Base-by-base conservation (phyloP, 176 grass and related monocot species). In the Tillandsia leiboldiana region DNA sequence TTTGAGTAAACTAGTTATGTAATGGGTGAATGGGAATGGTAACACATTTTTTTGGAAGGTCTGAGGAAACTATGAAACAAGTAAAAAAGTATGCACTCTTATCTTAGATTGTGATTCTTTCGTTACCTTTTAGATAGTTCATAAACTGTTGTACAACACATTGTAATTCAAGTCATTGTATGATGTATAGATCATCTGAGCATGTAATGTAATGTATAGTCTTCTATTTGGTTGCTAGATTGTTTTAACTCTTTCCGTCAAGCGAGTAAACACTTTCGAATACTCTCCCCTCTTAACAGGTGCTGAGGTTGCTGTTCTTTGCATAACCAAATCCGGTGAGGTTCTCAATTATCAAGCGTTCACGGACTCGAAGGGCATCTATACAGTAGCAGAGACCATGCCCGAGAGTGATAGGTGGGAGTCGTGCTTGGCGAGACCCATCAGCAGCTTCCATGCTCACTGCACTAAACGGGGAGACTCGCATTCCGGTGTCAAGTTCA, bases 321-420 rank as follows among this genome's bases (percentile, higher is more conserved):
- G 93, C 86, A 90, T 97, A 75, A 87, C 86, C 1, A 92, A 87
- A 85, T 90, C 93, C 2, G 93, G 89, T 0, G 93, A 97, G 53
- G 93, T 97, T 49, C 84, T 97, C 63, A 97, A 97, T 54, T 97
- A 92, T 48, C 93, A 97, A 80, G 93, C 89, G 14, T 97, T 92
- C 82, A 97, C 93, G 66, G 81, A 97, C 79, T 87, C 75, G 1
- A 90, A 79, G 77, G 93, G 93, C 13, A 48, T 73, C 50, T 97
- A 97, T 61, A 81, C 74, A 5, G 75, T 97, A 17, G 93, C 86
- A 2, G 93, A 97, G 82, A 97, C 93, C 0, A 97, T 97, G 93
- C 86, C 89, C 2, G 84, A 92, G 77, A 97, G 81, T 1, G 93
- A 97, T 23, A 73, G 89, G 29, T 97, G 89, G 93, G 86, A 90